Conservation (phyloP, 1,284 basidiomycete species). For the Laetiporus sulphureus region DNA sequence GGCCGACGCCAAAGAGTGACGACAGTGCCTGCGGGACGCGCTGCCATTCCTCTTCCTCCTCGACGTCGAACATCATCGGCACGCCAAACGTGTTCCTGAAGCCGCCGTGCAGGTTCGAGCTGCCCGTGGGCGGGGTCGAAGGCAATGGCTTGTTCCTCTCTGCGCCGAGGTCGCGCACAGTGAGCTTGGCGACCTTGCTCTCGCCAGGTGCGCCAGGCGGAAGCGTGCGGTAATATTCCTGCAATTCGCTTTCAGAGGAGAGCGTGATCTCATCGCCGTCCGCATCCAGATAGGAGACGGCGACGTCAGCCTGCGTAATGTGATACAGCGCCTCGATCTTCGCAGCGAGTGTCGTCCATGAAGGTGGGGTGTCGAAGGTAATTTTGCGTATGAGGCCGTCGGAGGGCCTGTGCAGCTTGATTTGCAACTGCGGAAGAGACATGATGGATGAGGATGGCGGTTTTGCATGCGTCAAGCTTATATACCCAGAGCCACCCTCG, state of each 20-base stretch:
- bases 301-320: conserved; percentile 50
- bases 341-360: conserved; percentile 49
- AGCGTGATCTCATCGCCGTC: conserved; percentile 71
- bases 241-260: conserved; percentile 61
- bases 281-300: conserved; percentile 59
- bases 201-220: conserved; percentile 8
- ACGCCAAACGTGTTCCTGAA: conserved; percentile 48
- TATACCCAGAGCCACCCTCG: conserved; percentile 9
- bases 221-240: conserved; percentile 45
- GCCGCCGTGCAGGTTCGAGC: conserved; percentile 8
- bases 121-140: conserved; percentile 32
- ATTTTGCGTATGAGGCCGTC: conserved; percentile 46
- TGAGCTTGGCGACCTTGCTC: conserved; percentile 42
- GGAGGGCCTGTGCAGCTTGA: conserved; percentile 25
- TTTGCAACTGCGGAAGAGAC: conserved; percentile 17
- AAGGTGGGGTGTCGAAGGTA: conserved; percentile 41
- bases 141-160: conserved; percentile 27
- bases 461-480: conserved; percentile 5
- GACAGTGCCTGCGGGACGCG: conserved; percentile 26
- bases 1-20: conserved; percentile 10
- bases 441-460: conserved; percentile 18
- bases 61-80: conserved; percentile 45
- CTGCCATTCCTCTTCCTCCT: conserved; percentile 68
- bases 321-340: conserved; percentile 49
- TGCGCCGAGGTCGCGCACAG: conserved; percentile 51